A percentile compares a stretch with the other conserved stretches of the same genome.
These are phyloP conservation scores for Mucuna pruriens DNA, from an alignment of 306 rosid species.

Conservation along the genomic window DNA sequence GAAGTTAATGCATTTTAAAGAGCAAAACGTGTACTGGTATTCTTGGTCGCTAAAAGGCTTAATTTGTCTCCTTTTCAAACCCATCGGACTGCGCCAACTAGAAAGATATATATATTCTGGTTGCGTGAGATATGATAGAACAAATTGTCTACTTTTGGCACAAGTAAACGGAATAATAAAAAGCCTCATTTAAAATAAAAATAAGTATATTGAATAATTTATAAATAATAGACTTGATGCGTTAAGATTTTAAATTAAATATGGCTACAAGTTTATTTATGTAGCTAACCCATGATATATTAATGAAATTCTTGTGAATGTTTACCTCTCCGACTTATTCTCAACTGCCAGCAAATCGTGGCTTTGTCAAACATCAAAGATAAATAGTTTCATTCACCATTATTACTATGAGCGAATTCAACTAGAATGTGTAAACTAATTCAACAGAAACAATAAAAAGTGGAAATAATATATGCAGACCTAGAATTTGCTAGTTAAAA, in stretches of 20 bases:
- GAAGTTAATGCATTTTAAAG: not conserved
- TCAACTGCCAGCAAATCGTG: not conserved
- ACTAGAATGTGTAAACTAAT: no score
- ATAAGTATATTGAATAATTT: no score
- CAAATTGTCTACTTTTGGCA: not conserved
- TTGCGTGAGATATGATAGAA: conserved; percentile 26
- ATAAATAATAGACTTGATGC: no score
- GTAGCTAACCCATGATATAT: no score
- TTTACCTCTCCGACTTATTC: no score
- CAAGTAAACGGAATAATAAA: no score
- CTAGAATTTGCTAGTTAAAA: not conserved
- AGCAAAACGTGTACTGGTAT: not conserved
- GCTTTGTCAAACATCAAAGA: not conserved
- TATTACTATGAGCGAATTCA: not conserved
- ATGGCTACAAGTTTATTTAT: no score
- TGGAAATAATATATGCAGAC: no score
- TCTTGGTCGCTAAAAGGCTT: not conserved
- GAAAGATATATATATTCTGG: not conserved
- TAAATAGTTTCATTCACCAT: not conserved
- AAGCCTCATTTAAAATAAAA: no score
- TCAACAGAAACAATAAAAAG: no score
- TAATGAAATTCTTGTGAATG: no score
- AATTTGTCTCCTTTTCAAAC: not conserved
- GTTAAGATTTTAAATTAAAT: no score
- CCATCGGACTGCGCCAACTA: not conserved